These are phyloP conservation scores for Starmerella khaoyaiensis DNA, from an alignment of 805 yeast species.

Conservation along the genomic window DNA sequence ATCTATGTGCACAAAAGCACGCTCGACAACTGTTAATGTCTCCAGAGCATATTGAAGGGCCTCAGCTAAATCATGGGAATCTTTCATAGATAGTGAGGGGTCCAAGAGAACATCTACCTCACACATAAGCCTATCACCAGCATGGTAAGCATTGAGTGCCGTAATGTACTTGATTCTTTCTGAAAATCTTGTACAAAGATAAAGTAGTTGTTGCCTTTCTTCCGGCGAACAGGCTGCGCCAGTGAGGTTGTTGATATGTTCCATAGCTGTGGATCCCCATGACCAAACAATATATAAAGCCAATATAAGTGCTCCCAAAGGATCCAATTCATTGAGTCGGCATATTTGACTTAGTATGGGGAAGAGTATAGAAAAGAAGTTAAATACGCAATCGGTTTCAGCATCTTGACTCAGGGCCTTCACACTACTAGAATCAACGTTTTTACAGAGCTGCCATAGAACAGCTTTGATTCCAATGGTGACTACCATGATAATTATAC, in stretches of 20 bases:
- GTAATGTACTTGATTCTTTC: conserved; percentile 52
- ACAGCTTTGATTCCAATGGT: conserved; percentile 49
- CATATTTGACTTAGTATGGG: conserved; percentile 47
- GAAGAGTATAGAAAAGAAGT: conserved; percentile 55
- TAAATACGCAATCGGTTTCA: conserved; percentile 61
- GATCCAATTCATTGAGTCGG: conserved; percentile 58
- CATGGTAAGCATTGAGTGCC: conserved; percentile 58
- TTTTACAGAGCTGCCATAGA: conserved; percentile 53
- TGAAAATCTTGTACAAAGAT: conserved; percentile 56
- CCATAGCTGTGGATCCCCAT: conserved; percentile 55
- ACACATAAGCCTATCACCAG: conserved; percentile 62
- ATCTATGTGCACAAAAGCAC: conserved; percentile 74
- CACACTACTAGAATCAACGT: conserved; percentile 50
- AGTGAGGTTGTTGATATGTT: conserved; percentile 60
- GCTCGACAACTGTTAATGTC: conserved; percentile 60
- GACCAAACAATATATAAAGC: conserved; percentile 49
- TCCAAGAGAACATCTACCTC: conserved; percentile 62
- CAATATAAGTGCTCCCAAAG: conserved; percentile 54
- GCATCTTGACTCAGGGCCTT: conserved; percentile 78
- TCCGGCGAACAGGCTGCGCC: conserved; percentile 55
- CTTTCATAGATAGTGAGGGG: conserved; percentile 40
- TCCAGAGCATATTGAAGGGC: conserved; percentile 71
- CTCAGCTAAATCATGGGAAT: conserved; percentile 70
- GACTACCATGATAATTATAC: conserved; percentile 45
- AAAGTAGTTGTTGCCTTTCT: conserved; percentile 54